Evolutionary conservation across 805 yeast genomes (phyloP).

Genomic region (Candida taoyuanica): DNA sequence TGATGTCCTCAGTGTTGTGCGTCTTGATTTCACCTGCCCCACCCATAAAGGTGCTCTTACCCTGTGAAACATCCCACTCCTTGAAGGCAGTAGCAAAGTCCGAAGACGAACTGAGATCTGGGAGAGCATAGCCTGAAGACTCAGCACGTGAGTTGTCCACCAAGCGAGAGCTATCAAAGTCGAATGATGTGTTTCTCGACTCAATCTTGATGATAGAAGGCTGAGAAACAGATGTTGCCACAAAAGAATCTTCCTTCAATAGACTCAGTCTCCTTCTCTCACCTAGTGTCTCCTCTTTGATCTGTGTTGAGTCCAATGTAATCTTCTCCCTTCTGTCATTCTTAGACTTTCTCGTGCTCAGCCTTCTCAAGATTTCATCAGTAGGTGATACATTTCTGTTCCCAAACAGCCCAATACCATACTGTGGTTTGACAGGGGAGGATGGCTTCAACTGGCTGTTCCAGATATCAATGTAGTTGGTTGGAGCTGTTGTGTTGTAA

Average conservation of each 20-base stretch:
- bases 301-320: slow-evolving; percentile 7
- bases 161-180: slow-evolving; percentile 3
- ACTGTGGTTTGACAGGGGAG: slow-evolving; percentile 22
- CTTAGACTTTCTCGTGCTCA: slow-evolving; percentile 18
- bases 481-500: slow-evolving; percentile 9
- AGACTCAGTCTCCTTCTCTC: slow-evolving; percentile 10
- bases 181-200: slow-evolving; percentile 20
- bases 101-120: slow-evolving; percentile 44
- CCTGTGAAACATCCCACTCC: slow-evolving; percentile 25
- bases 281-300: slow-evolving; percentile 4
- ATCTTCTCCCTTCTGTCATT: slow-evolving; percentile 12
- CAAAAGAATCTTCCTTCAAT: slow-evolving; percentile 17
- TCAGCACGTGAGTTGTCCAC: slow-evolving; percentile 4
- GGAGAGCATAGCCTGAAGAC: slow-evolving; percentile 27
- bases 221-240: slow-evolving; percentile 22
- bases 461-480: slow-evolving; percentile 27
- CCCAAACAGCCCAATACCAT: slow-evolving; percentile 9
- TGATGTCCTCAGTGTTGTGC: slow-evolving; percentile 7
- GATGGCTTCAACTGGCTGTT: slow-evolving; percentile 28
- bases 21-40: background rate
- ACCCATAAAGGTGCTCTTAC: background rate
- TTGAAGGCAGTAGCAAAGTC: slow-evolving; percentile 44
- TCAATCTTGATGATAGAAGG: slow-evolving; percentile 21
- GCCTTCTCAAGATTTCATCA: slow-evolving; percentile 17
- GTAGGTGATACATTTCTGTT: slow-evolving; percentile 21